Conservation (phyloP, 2,329 filamentous ascomycete species). For the Clarireedia sp. region DNA sequence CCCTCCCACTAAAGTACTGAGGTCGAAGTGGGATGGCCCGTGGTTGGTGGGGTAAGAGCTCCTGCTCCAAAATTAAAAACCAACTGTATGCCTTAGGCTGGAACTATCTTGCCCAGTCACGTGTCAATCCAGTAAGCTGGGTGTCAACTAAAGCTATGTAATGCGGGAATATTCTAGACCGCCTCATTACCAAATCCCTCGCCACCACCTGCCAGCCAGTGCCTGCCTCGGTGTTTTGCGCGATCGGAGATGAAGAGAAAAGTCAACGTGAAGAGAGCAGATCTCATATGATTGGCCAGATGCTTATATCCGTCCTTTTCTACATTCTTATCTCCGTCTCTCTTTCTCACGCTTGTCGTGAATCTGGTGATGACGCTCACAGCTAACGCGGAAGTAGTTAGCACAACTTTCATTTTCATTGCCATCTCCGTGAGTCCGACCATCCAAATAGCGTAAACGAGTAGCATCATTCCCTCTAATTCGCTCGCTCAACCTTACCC, state of each 20-base stretch:
- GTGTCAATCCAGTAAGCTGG: too few relatives aligned
- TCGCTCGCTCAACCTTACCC: neutral
- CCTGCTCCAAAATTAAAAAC: too few relatives aligned
- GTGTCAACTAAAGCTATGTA: too few relatives aligned
- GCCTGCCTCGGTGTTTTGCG: neutral
- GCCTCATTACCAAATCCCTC: neutral
- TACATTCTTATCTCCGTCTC: neutral
- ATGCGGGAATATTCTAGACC: too few relatives aligned
- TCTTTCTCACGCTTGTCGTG: neutral
- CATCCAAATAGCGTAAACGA: too few relatives aligned
- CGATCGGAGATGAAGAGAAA: too few relatives aligned
- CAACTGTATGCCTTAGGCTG: neutral
- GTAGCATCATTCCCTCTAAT: neutral
- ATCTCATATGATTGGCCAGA: neutral
- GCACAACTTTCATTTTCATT: neutral
- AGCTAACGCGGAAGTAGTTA: neutral
- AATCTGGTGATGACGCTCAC: neutral
- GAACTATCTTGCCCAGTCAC: too few relatives aligned
- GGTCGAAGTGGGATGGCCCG: too few relatives aligned
- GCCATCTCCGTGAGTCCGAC: neutral
- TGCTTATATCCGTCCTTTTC: neutral
- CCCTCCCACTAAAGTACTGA: too few relatives aligned
- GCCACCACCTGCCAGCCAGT: neutral
- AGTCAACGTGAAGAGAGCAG: neutral
- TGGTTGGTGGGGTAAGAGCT: neutral